Evolutionary conservation across 2,329 filamentous ascomycete genomes (phyloP), one percentile per base, ranked within the genome.

Genomic region (Monosporascus sp.): DNA sequence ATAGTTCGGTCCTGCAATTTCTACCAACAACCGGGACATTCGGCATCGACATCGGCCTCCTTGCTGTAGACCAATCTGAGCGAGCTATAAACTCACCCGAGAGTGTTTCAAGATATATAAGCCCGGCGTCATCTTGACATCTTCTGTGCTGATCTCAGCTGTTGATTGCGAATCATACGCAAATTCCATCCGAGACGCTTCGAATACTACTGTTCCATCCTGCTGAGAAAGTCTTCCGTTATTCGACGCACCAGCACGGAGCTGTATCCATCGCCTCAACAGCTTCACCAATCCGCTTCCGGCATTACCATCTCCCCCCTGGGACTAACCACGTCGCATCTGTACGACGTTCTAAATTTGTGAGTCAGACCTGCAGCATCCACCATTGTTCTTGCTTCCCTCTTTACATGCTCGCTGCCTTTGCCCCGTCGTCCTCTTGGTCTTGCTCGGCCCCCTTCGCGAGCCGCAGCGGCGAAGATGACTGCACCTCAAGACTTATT

Each of bases 71-170:
- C 19, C 16, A 24, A 11, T 35, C 31, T 9, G 31, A 35, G 11
- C 31, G 31, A 14, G 31, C 31, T 35, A 35, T 35, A 5, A 5
- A 35, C 11, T 14, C 11, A 35, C 5, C 9, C 14, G 14, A 24
- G 40, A 43, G 26, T 17, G 11, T 50, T 56, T 54, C 57, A 59
- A 27, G 59, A 59, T 66, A 68, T 67, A 64, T 64, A 68, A 60
- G 61, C 55, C 46, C 59, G 62, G 60, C 59, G 60, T 65, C 65
- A 63, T 66, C 61, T 60, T 60, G 63, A 67, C 58, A 55, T 20
- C 56, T 66, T 57, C 48, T 62, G 64, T 64, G 65, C 66, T 69
- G 65, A 68, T 66, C 61, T 67, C 63, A 67, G 63, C 65, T 64
- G 63, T 58, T 63, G 55, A 63, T 60, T 67, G 61, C 61, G 56